phyloP scores from a whole-genome alignment of 2,329 filamentous ascomycete species.

The Beauveria sp. region DNA sequence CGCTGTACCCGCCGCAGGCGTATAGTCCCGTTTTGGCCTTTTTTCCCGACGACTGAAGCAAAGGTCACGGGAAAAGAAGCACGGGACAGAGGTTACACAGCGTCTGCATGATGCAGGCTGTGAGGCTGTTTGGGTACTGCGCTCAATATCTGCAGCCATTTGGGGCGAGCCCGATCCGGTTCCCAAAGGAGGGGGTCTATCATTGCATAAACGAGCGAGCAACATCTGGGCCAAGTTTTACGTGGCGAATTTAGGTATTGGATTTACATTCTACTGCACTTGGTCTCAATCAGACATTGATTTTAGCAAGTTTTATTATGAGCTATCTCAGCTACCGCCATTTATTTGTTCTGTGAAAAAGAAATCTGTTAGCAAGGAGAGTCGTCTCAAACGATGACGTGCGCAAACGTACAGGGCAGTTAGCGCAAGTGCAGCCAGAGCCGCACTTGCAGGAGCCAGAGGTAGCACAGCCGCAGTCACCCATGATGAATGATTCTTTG shows the following conservation, averaged over 20 bases:
- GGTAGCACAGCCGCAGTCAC: conserved; percentile 34
- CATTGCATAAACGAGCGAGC: no score
- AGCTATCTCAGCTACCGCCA: conserved; percentile 16
- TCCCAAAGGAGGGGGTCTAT: no score
- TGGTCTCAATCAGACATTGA: background rate
- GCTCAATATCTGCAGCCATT: background rate
- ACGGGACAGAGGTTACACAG: background rate
- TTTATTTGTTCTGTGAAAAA: conserved; percentile 15
- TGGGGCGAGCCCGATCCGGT: background rate
- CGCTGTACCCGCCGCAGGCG: conserved; percentile 1
- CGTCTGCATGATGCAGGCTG: background rate
- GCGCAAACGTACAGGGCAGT: conserved; percentile 33
- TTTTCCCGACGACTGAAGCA: conserved; percentile 16
- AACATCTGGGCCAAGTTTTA: background rate
- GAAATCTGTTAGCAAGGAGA: background rate
- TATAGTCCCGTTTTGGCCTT: conserved; percentile 27
- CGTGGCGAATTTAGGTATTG: background rate
- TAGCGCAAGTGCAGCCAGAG: conserved; percentile 32
- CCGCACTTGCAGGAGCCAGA: conserved; percentile 36
- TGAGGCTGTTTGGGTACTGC: background rate
- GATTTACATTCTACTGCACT: background rate
- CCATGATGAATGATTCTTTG: conserved; percentile 25
- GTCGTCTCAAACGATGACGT: background rate
- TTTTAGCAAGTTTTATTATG: conserved; percentile 19
- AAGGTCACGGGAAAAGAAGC: background rate